Conservation (phyloP, 768 basidiomycete species). For the Amanita phalloides region DNA sequence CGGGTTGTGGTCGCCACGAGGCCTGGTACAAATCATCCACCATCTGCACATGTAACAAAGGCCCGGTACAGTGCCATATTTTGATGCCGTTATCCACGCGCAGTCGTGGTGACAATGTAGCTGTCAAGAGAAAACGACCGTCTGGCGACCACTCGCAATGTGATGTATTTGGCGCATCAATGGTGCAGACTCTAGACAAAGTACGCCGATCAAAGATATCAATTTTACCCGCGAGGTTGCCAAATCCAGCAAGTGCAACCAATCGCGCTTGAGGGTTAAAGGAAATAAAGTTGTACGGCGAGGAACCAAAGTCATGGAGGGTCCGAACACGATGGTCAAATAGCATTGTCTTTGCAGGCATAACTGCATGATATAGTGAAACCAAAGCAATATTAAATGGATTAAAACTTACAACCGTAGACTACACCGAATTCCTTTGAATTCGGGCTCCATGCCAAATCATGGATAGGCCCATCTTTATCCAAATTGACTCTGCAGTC, state of each 20-base stretch:
- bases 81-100: constrained; percentile 98
- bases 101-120: constrained; percentile 89
- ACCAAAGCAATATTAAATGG: not conserved
- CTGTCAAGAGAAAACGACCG: constrained; percentile 87
- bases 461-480: constrained; percentile 97
- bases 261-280: constrained; percentile 94
- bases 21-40: constrained; percentile 88
- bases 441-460: constrained; percentile 93
- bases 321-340: constrained; percentile 87
- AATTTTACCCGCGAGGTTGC: constrained; percentile 91
- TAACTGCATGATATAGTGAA: constrained; percentile 37
- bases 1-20: constrained; percentile 67
- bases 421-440: constrained; percentile 95
- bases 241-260: constrained; percentile 87
- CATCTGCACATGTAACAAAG: constrained; percentile 73
- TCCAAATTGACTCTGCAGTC: constrained; percentile 83
- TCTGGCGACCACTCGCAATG: constrained; percentile 94
- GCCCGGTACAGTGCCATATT: constrained; percentile 88
- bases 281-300: constrained; percentile 84
- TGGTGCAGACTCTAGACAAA: constrained; percentile 64
- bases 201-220: constrained; percentile 87
- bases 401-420: constrained; percentile 75
- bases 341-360: constrained; percentile 90
- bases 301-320: constrained; percentile 83
- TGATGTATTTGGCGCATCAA: constrained; percentile 90